Base-by-base conservation (phyloP, 2,329 filamentous ascomycete species). In the Cytospora leucostoma region DNA sequence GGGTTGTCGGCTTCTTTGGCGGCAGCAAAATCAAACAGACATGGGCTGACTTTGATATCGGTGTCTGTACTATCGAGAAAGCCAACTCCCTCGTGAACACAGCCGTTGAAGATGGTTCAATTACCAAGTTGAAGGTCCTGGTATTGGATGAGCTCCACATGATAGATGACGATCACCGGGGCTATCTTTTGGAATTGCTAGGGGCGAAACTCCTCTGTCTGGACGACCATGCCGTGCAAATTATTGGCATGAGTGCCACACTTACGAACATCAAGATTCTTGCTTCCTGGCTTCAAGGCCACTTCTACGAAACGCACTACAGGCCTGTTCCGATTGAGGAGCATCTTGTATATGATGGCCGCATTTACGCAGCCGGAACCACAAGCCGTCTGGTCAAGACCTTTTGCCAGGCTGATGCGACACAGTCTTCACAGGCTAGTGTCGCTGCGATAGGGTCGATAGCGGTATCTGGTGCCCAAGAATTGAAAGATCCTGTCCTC, bases 141-240 rank as follows among this genome's bases (percentile, higher is more conserved):
- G 88, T 93, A 15, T 78, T 93, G 38, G 90, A 93, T 69, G 90
- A 93, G 71, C 77, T 93, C n/a, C 90, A 93, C 72, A 92, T 93
- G 89, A 81, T 93, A 52, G 88, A 92, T 68, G 90, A 93, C 71
- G 88, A 89, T 66, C 84, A 88, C 67, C 85, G 90, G 13, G 90
- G 90, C 4, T 93, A 93, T 71, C 79, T 93, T 1, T 78, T 93
- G 61, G 90, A 93, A 71, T 78, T 93, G 7, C 85, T 92, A 75
- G 86, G 88, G 6, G 90, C 89, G 4, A 93, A 93, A 70, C 71
- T 93, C 35, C 76, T 92, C n/a, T 83, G 86, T 62, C 75, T 93
- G 27, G 87, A 62, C 13, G 62, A 85, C 33, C 84, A 90, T 63
- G 76, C 80, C 32, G 80, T 91, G 19, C 90, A 93, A 70, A 86